Evolutionary conservation across 2,329 filamentous ascomycete genomes (phyloP).

Genomic region (Colletotrichum aenigma): DNA sequence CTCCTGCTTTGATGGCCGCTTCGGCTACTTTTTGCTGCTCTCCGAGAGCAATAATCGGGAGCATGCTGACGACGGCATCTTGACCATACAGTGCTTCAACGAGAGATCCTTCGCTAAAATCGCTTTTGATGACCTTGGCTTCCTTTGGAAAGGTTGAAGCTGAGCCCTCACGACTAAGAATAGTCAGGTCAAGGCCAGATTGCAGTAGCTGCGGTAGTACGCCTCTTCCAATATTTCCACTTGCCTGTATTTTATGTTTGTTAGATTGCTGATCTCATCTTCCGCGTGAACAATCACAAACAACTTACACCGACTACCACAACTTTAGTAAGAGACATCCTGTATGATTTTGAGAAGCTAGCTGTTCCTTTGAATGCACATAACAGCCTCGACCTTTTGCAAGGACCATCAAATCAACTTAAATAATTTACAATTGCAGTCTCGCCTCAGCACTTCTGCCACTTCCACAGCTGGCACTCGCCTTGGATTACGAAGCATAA

Average conservation of each 20-base stretch:
- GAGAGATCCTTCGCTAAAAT: not conserved
- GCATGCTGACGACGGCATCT: slow-evolving; percentile 38
- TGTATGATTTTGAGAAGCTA: not conserved
- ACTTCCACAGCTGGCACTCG: not conserved
- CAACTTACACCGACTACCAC: not conserved
- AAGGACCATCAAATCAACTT: not conserved
- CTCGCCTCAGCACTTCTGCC: not conserved
- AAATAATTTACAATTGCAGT: not conserved
- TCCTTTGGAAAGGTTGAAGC: not conserved
- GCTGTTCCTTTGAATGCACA: not conserved
- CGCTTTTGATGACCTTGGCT: not conserved
- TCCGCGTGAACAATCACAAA: not conserved
- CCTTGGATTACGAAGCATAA: not conserved
- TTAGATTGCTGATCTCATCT: not conserved
- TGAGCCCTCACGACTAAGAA: not conserved
- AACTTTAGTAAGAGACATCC: not conserved
- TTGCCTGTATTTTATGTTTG: not conserved
- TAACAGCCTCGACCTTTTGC: not conserved
- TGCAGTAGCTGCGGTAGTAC: not conserved
- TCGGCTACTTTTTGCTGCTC: slow-evolving; percentile 47
- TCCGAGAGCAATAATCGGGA: slow-evolving; percentile 29
- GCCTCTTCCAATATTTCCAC: not conserved
- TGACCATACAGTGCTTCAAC: slow-evolving; percentile 7
- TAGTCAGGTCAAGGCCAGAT: not conserved
- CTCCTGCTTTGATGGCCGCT: slow-evolving; percentile 55